Evolutionary conservation across 257 asterid species (phyloP), one percentile per base, ranked within the genome.

Genomic region (Lycium ferocissimum): DNA sequence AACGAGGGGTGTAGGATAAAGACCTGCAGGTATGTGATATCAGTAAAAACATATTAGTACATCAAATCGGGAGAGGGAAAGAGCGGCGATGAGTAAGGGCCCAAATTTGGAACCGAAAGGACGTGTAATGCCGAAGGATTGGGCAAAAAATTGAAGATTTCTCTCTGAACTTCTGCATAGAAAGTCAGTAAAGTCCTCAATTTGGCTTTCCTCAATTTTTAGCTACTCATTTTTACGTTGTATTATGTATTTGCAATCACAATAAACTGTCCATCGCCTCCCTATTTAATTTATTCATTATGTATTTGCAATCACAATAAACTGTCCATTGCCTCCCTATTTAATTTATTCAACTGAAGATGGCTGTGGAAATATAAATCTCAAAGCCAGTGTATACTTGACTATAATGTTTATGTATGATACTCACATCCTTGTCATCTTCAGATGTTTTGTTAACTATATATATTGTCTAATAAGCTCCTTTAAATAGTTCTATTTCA

Each of bases 51-150:
- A 26, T 53, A 26, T 14, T 22, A 26, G 82, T 22, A 51, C 65
- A 7, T 53, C 49, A 53, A 26, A 78, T 33, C 14, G 63, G 82
- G 65, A 26, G 49, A 26, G 26, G 45, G 5, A 78, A 75, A 78
- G 62, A 78, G 65, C 5, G 17, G 9, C 53, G 15, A 33, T 53
- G 65, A 51, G 38, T 76, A 53, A 76, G 49, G 14, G 15, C 8
- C 22, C 63, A 78, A 78, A 33, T 7, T 26, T 78, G 11, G 20
- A 26, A 51, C 47, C 8, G 82, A 26, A 78, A 26, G 82, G 49
- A 51, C 33, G 26, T 47, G 65, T 54, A 78, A 78, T 78, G 63
- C 49, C 49, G 53, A 75, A 78, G 33, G 82, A 53, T 33, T 78
- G 47, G 49, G 49, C 3, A 51, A 13, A 51, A 14, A 53, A 2